Percentiles rank a stretch among this genome's conserved stretches.
These are phyloP conservation scores for Picochlorum sp. DNA, from an alignment of 139 green algal species.

Conservation along the genomic window DNA sequence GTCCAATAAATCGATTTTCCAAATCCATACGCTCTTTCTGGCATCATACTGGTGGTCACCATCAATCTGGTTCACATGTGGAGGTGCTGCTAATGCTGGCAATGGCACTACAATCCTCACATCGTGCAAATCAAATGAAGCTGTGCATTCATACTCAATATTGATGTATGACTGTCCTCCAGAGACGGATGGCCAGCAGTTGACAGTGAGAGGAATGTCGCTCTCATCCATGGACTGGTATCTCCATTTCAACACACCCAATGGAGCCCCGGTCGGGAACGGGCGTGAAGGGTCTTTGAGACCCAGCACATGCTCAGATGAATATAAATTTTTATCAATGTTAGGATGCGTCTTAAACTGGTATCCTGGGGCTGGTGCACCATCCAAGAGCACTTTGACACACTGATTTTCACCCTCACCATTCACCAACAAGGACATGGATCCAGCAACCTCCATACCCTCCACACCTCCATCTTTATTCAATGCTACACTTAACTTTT, in stretches of 20 bases:
- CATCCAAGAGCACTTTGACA: slow-evolving; percentile 49
- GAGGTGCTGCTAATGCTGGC: slow-evolving; percentile 27
- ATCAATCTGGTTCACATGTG: slow-evolving; percentile 50
- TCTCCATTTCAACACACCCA: slow-evolving; percentile 97
- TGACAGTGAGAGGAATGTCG: slow-evolving; percentile 66
- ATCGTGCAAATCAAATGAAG: slow-evolving; percentile 80
- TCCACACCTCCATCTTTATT: slow-evolving; percentile 91
- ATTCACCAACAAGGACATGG: slow-evolving; percentile 69
- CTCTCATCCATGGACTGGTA: slow-evolving; percentile 64
- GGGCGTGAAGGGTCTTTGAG: slow-evolving; percentile 88
- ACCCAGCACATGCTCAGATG: slow-evolving; percentile 56
- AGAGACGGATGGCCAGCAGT: slow-evolving; percentile 90
- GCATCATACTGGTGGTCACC: slow-evolving; percentile 82
- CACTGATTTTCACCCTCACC: slow-evolving; percentile 54
- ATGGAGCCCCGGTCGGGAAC: slow-evolving; percentile 77
- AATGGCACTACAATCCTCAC: slow-evolving; percentile 88
- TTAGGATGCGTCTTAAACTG: slow-evolving; percentile 99
- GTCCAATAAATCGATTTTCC: slow-evolving; percentile 89
- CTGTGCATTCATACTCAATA: slow-evolving; percentile 93
- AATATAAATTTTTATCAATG: slow-evolving; percentile 94
- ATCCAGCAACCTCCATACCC: slow-evolving; percentile 89
- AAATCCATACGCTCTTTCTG: slow-evolving; percentile 57
- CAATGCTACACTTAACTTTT: slow-evolving; percentile 72
- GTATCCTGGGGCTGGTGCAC: slow-evolving; percentile 62
- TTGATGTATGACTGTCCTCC: slow-evolving; percentile 85